These are phyloP conservation scores for Apiotrichum mycotoxinovorans DNA, from an alignment of 1,284 basidiomycete species.

Conservation along the genomic window DNA sequence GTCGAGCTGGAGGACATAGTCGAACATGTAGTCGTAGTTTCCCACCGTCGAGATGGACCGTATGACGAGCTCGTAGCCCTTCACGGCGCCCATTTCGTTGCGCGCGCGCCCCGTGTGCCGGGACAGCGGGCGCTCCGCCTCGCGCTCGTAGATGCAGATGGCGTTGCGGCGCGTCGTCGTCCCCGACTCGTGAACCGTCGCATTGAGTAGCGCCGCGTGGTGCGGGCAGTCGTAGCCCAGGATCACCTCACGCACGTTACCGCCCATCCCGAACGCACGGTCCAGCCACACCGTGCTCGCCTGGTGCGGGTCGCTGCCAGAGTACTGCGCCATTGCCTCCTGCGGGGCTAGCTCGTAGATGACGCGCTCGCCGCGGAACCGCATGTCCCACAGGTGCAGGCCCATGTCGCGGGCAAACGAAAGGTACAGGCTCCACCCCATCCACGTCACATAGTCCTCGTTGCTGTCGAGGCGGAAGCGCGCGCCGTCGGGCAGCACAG, in stretches of 20 bases:
- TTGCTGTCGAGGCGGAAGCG: conserved; percentile 59
- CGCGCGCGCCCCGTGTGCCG: conserved; percentile 51
- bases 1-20: conserved; percentile 64
- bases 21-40: conserved; percentile 59
- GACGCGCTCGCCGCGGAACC: conserved; percentile 60
- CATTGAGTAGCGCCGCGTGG: conserved; percentile 60
- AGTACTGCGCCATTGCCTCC: conserved; percentile 60
- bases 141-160: conserved; percentile 64
- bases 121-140: conserved; percentile 59
- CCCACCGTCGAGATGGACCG: conserved; percentile 60
- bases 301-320: conserved; percentile 64
- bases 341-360: conserved; percentile 60
- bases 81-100: conserved; percentile 52
- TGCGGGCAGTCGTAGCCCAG: conserved; percentile 64
- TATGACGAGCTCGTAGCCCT: conserved; percentile 60
- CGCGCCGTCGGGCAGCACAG: conserved; percentile 59
- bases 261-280: conserved; percentile 63
- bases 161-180: conserved; percentile 55
- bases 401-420: conserved; percentile 66
- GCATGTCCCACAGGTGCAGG: conserved; percentile 62
- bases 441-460: conserved; percentile 61
- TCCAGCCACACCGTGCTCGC: conserved; percentile 63
- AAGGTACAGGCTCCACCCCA: conserved; percentile 51
- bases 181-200: conserved; percentile 56
- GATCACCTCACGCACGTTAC: conserved; percentile 58